Evolutionary conservation across 1,284 basidiomycete genomes (phyloP).

Genomic region (Tylopilus sp.): DNA sequence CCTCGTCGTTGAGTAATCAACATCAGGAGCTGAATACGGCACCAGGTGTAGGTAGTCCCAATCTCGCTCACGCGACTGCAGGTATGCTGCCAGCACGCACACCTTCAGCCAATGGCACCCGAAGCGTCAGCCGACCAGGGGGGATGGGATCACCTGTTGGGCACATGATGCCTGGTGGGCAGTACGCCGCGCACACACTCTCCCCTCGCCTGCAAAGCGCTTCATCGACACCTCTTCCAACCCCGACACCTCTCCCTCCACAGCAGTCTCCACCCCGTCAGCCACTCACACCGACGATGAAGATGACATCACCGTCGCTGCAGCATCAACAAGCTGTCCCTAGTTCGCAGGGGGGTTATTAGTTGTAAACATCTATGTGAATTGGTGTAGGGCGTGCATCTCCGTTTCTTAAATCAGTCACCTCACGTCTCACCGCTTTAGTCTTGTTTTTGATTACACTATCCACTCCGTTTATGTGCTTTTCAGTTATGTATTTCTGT

Average conservation of each 20-base stretch:
- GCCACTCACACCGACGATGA: conserved; percentile 51
- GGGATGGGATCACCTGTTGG: conserved; percentile 27
- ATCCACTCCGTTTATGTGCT: conserved; percentile 38
- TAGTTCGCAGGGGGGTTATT: conserved; percentile 44
- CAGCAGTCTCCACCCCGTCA: conserved; percentile 54
- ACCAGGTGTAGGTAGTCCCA: conserved; percentile 38
- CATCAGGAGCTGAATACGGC: conserved; percentile 29
- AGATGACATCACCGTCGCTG: conserved; percentile 58
- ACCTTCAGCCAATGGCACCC: conserved; percentile 54
- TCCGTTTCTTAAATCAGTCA: conserved; percentile 13
- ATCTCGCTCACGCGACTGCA: conserved; percentile 25
- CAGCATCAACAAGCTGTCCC: conserved; percentile 55
- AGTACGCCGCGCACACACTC: conserved; percentile 42
- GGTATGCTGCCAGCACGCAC: conserved; percentile 43
- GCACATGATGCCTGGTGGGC: conserved; percentile 39
- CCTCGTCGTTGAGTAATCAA: conserved; percentile 22
- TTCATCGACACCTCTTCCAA: conserved; percentile 44
- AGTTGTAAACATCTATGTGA: conserved; percentile 18
- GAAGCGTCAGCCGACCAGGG: conserved; percentile 40
- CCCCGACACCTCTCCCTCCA: conserved; percentile 41
- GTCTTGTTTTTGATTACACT: conserved; percentile 36
- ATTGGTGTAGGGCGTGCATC: conserved; percentile 13
- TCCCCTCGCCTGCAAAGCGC: conserved; percentile 54
- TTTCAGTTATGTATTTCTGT: conserved; percentile 38
- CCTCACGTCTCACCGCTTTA: conserved; percentile 21